Evolutionary conservation across 2,329 filamentous ascomycete genomes (phyloP), one percentile per base, ranked within the genome.

Genomic region (Cordyceps javanica): DNA sequence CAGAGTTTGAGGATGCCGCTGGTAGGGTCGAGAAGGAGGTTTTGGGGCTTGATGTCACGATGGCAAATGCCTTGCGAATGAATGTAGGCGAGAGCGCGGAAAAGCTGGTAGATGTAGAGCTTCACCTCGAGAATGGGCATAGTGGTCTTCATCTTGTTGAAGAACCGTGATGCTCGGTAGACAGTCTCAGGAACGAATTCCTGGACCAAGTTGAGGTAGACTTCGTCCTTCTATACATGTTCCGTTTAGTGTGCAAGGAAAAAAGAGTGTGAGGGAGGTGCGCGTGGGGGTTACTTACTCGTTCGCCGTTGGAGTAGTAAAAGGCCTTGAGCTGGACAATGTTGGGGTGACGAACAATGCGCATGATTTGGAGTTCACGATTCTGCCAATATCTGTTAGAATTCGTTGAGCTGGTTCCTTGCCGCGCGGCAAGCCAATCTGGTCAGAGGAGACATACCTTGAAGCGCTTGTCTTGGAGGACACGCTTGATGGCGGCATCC

Each of bases 131-230:
- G 85, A 67, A 93, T 96, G 16, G 94, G 94, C 94, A 99, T 99
- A 55, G 93, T 97, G 7, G 92, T 96, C 86, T 97, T 99, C 88
- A 97, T 88, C 81, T 99, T 99, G 82, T 95, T 97, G 83, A 99
- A 99, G 78, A 97, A 97, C 68, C 94, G 88, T 62, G 94, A 97
- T 44, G 94, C 94, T 69, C 94, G 88, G 75, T 99, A 99, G 53
- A 99, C 94, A 13, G 94, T 99, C 79, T 99, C 94, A 52, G 94
- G 94, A 51, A 99, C 94, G 68, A 91, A 99, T 73, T 99, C 94
- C 73, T 97, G 91, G 54, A 99, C 93, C 61, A 99, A 83, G 71
- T 99, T 99, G 65, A 99, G 87, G 74, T 97, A 99, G 38, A 99
- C 94, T 77, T 99, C 94, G 74, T 99, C 94, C 80, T 97, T 93